Conservation (phyloP, 306 rosid genomes). For the Carpinus fangiana region DNA sequence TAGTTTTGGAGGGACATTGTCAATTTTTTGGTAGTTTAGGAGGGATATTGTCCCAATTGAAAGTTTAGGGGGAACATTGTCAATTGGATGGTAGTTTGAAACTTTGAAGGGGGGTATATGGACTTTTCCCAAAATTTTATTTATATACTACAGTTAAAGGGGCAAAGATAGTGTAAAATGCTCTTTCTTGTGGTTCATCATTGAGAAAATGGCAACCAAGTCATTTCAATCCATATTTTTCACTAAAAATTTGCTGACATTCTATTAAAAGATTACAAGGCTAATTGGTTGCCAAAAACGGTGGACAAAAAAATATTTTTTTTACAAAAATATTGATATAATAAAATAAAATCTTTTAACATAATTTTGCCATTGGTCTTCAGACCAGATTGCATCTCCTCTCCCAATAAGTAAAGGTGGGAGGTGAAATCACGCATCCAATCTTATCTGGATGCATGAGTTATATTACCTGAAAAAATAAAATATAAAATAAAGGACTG, state of each 20-base stretch:
- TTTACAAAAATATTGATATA: neutral
- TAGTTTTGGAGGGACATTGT: no score
- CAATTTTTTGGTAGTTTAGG: no score
- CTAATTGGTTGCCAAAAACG: neutral
- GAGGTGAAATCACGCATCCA: neutral
- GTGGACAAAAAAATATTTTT: neutral
- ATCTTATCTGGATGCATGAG: neutral
- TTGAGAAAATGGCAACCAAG: neutral
- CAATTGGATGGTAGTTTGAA: no score
- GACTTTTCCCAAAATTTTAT: no score
- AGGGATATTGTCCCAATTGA: no score
- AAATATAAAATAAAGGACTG: neutral
- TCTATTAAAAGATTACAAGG: neutral
- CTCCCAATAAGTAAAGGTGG: neutral
- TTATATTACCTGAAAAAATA: neutral
- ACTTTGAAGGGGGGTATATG: no score
- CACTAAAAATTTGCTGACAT: neutral
- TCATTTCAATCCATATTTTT: neutral
- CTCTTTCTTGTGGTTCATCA: neutral
- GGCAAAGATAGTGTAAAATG: neutral
- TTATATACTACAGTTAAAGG: no score
- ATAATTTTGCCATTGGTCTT: neutral
- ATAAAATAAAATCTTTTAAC: neutral
- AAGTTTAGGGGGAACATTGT: no score
- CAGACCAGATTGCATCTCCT: neutral